Evolutionary conservation across 805 yeast species (phyloP).

Genomic region (Lipomyces sp.): DNA sequence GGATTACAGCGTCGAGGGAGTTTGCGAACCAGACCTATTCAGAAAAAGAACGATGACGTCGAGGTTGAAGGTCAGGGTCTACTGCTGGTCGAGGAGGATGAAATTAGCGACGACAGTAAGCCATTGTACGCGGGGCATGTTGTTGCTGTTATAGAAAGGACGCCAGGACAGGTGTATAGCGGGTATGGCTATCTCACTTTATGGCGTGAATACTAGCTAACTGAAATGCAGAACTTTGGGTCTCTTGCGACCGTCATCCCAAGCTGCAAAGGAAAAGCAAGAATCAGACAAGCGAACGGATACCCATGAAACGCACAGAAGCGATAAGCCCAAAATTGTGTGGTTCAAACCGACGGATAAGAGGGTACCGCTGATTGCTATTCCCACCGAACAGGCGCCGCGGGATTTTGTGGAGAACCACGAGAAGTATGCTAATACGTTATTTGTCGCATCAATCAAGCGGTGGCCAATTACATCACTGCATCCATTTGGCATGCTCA

Average conservation of each 20-base stretch:
- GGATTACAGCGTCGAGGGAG: constrained; percentile 80
- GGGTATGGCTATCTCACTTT: constrained; percentile 13
- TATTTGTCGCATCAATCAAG: constrained; percentile 93
- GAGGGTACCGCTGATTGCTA: constrained; percentile 95
- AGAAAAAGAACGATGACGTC: constrained; percentile 96
- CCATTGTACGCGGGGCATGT: constrained; percentile 98
- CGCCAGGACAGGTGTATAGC: constrained; percentile 93
- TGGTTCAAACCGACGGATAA: constrained; percentile 99
- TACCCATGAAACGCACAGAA: constrained; percentile 32
- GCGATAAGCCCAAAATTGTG: constrained; percentile 85
- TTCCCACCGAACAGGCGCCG: constrained; percentile 98
- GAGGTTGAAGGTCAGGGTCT: constrained; percentile 98
- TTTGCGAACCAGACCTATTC: constrained; percentile 91
- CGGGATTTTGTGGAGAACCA: constrained; percentile 92
- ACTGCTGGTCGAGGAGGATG: constrained; percentile 91
- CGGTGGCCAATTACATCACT: constrained; percentile 99
- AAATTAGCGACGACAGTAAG: constrained; percentile 86
- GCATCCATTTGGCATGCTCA: constrained; percentile 95
- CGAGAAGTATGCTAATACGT: constrained; percentile 74
- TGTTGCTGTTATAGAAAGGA: constrained; percentile 96
- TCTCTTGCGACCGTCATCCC: constrained; percentile 91
- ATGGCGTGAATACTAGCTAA: background rate
- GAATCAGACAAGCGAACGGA: constrained; percentile 46
- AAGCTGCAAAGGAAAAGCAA: constrained; percentile 77
- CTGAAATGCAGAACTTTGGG: constrained; percentile 75